Evolutionary conservation across 169 alveolate species (phyloP).

Genomic region (Sarcocystis neurona): DNA sequence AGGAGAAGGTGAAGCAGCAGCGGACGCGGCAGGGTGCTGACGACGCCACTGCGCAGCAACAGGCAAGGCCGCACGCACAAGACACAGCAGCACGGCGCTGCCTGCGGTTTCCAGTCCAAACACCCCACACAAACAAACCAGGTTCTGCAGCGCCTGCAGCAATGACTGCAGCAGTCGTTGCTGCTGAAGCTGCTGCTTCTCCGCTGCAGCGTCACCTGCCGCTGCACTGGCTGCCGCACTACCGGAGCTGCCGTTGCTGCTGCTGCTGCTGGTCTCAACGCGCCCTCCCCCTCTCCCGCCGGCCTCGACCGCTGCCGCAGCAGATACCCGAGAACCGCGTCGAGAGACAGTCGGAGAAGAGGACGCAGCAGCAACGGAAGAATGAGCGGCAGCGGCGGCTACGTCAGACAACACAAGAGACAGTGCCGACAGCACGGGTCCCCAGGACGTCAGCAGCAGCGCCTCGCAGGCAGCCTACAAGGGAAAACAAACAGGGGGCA

Average conservation of each 20-base stretch:
- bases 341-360: no score
- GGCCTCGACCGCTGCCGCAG: background rate
- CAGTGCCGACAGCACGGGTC: constrained; percentile 18
- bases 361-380: no score
- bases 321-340: no score
- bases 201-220: background rate
- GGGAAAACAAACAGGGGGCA: no score
- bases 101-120: constrained; percentile 21
- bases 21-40: no score
- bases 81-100: background rate
- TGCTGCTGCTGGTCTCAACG: background rate
- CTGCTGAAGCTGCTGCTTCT: background rate
- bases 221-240: background rate
- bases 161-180: constrained; percentile 5
- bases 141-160: constrained; percentile 15
- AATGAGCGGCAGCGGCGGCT: background rate
- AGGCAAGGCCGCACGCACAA: constrained; percentile 7
- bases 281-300: background rate
- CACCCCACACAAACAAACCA: background rate
- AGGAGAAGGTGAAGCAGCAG: no score
- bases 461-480: background rate
- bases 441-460: background rate
- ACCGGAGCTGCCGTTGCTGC: background rate
- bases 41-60: constrained; percentile 16
- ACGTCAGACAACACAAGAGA: background rate